These are phyloP conservation scores for Scheffersomyces coipomensis DNA, from an alignment of 805 yeast genomes.

Conservation along the genomic window DNA sequence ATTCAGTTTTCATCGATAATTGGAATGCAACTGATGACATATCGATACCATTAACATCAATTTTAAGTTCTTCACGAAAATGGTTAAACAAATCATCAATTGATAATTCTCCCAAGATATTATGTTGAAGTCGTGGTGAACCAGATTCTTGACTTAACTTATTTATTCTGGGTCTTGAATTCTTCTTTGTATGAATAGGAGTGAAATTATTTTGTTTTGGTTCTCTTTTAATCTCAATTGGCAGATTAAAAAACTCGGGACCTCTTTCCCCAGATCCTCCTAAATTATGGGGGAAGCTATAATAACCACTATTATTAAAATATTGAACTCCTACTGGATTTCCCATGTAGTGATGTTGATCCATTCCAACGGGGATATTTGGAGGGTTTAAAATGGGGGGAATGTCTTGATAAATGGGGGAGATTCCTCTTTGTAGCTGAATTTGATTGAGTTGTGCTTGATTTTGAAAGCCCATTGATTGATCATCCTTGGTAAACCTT, in stretches of 20 bases:
- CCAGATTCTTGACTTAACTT: constrained; percentile 19
- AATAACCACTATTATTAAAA: not conserved
- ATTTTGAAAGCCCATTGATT: not conserved
- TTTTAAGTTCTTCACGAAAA: constrained; percentile 20
- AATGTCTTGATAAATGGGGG: constrained; percentile 2
- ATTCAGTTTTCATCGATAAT: constrained; percentile 12
- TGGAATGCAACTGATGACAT: constrained; percentile 2
- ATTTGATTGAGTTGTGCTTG: not conserved
- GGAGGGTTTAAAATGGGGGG: constrained; percentile 6
- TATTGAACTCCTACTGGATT: not conserved
- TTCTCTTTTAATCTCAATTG: not conserved
- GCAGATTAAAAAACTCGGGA: not conserved
- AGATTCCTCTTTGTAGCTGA: not conserved
- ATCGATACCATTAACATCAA: constrained; percentile 10
- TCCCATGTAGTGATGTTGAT: constrained; percentile 1
- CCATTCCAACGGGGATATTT: constrained; percentile 7
- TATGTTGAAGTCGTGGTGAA: not conserved
- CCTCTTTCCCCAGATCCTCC: not conserved
- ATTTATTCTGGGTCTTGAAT: constrained; percentile 36
- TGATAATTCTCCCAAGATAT: constrained; percentile 18
- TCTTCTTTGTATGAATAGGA: constrained; percentile 36
- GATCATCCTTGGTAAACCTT: not conserved
- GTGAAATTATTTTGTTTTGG: constrained; percentile 18
- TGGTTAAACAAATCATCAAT: constrained; percentile 21
- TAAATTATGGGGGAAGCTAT: no score